Conservation (phyloP, 768 basidiomycete genomes). For the Pleurotus ostreatus region DNA sequence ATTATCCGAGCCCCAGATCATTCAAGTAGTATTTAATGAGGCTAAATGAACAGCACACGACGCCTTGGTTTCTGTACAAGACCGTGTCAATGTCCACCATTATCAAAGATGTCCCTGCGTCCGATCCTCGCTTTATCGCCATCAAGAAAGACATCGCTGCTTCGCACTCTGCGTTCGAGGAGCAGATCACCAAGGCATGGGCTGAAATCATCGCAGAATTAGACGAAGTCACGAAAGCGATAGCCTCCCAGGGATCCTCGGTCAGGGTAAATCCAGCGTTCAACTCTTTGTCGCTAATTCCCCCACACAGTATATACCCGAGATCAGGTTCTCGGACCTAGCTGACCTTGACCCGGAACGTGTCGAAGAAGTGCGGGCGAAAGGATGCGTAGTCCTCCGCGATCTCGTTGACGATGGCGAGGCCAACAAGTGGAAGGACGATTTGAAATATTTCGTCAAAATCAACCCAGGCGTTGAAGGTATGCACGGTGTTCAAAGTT, state of each 20-base stretch:
- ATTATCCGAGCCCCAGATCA: no score
- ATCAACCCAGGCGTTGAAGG: slow-evolving; percentile 56
- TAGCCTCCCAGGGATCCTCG: background rate
- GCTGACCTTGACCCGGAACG: slow-evolving; percentile 39
- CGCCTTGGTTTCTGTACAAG: no score
- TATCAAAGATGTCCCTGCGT: background rate
- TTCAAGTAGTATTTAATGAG: no score
- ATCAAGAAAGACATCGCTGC: slow-evolving; percentile 55
- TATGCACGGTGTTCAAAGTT: slow-evolving; percentile 13
- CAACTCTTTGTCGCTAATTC: background rate
- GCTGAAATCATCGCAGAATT: slow-evolving; percentile 24
- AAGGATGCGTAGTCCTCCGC: slow-evolving; percentile 58
- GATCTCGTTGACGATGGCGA: slow-evolving; percentile 55
- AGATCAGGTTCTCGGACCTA: slow-evolving; percentile 55
- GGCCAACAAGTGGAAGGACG: slow-evolving; percentile 54
- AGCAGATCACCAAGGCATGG: slow-evolving; percentile 53
- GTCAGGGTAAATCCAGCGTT: background rate
- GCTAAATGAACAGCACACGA: no score
- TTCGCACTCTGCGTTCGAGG: slow-evolving; percentile 46
- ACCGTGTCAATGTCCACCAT: no score
- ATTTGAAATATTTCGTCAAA: slow-evolving; percentile 51
- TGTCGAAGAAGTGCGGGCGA: slow-evolving; percentile 45
- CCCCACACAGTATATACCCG: slow-evolving; percentile 48
- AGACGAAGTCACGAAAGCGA: background rate
- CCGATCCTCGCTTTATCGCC: slow-evolving; percentile 42